Conservation (phyloP, 345 rosid genomes). For the sweet orange (Citrus sinensis) region DNA sequence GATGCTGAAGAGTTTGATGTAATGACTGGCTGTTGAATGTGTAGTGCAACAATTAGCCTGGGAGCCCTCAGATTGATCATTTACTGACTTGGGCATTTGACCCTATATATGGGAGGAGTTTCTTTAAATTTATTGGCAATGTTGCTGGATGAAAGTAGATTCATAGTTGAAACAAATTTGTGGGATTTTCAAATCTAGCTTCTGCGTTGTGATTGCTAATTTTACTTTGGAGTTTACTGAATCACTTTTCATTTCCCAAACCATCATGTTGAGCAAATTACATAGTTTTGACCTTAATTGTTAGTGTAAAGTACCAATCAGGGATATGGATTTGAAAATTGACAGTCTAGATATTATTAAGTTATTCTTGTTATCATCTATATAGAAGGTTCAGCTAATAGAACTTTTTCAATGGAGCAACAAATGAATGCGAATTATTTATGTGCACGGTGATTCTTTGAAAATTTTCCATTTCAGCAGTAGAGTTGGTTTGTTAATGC, state of each 20-base stretch:
- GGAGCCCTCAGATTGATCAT: background rate
- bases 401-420: background rate
- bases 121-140: background rate
- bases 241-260: background rate
- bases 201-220: background rate
- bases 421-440: background rate
- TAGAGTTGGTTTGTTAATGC: background rate
- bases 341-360: background rate
- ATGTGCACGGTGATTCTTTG: background rate
- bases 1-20: background rate
- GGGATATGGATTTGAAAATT: background rate
- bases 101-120: background rate
- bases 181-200: background rate
- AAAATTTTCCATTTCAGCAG: background rate
- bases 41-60: background rate
- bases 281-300: background rate
- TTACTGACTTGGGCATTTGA: background rate
- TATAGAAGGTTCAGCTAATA: background rate
- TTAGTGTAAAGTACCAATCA: background rate
- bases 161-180: background rate
- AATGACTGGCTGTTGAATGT: background rate
- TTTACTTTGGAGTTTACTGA: background rate
- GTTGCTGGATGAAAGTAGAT: background rate
- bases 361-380: background rate
- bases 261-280: background rate